Evolutionary conservation across 2,329 filamentous ascomycete species (phyloP).

Genomic region (Sarocladium brachiariae): DNA sequence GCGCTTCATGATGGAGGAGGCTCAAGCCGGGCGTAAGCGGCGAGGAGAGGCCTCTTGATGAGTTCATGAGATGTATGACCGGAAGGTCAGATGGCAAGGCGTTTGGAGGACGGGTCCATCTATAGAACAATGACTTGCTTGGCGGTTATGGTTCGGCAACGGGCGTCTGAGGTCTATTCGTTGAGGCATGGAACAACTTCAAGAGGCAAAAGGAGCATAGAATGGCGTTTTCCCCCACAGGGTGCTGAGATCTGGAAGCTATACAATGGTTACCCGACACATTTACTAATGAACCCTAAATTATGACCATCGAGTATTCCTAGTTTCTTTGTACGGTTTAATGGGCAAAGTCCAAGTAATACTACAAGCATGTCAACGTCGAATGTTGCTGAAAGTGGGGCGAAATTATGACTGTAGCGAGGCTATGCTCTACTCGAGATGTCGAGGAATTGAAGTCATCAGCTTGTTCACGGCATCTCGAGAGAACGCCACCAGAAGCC

Average conservation of each 20-base stretch:
- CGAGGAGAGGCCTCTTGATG: slow-evolving; percentile 7
- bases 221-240: not conserved
- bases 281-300: no score
- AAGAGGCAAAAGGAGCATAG: not conserved
- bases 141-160: not conserved
- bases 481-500: not conserved
- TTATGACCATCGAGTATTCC: no score
- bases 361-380: not conserved
- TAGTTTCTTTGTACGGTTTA: no score
- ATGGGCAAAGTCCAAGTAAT: not conserved
- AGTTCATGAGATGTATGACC: not conserved
- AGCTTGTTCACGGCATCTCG: not conserved
- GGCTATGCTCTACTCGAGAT: not conserved
- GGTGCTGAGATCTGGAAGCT: not conserved
- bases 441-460: slow-evolving; percentile 3
- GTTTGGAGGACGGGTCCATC: not conserved
- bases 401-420: not conserved
- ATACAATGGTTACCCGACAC: not conserved
- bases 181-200: not conserved
- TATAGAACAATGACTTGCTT: not conserved
- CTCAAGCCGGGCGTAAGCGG: slow-evolving; percentile 23
- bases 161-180: not conserved
- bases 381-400: not conserved
- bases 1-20: slow-evolving; percentile 42
- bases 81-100: not conserved